Evolutionary conservation across 257 asterid species (phyloP), one percentile per base, ranked within the genome.

Genomic region (Schizonepeta tenuifolia): DNA sequence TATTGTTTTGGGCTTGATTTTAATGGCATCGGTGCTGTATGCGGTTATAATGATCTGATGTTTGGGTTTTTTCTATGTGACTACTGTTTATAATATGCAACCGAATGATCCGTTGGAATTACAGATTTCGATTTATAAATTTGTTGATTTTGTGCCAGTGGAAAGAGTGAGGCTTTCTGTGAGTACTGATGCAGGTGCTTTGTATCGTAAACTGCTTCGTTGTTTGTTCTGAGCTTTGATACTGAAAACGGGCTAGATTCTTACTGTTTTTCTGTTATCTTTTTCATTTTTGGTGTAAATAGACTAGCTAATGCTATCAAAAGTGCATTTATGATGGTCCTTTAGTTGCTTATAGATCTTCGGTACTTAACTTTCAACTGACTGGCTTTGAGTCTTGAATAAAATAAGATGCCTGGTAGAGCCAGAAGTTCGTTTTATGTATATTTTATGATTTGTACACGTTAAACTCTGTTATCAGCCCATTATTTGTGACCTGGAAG

Each of bases 401-500:
- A 43, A 65, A 28, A 57, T 53, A 35, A 61, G 50, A 5, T 70
- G 61, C 57, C 33, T 65, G 74, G 73, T 64, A 63, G n/a, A 55
- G 44, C 28, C 64, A 65, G 22, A 51, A 56, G 20, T 26, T 57
- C 43, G n/a, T n/a, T 78, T 61, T 44, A 43, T 68, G 26, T 57
- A 18, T 66, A 64, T 72, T 69, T 77, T 68, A 50, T 70, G 59
- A 47, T 58, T 72, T 44, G 71, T 41, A 65, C 59, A 28, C 55
- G 44, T 22, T 76, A 54, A 8, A 38, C 75, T 77, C 21, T 79
- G 70, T 57, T 82, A 81, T 73, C 90, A 95, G 99, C 75, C 99
- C 99, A 40, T 77, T 92, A 80, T 95, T 95, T 80, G 99, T 95
- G 68, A 92, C 98, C 43, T 95, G 98, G 99, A 90, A 95, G 89